phyloP scores from a whole-genome alignment of 306 rosid genomes.

The Coriaria nepalensis region DNA sequence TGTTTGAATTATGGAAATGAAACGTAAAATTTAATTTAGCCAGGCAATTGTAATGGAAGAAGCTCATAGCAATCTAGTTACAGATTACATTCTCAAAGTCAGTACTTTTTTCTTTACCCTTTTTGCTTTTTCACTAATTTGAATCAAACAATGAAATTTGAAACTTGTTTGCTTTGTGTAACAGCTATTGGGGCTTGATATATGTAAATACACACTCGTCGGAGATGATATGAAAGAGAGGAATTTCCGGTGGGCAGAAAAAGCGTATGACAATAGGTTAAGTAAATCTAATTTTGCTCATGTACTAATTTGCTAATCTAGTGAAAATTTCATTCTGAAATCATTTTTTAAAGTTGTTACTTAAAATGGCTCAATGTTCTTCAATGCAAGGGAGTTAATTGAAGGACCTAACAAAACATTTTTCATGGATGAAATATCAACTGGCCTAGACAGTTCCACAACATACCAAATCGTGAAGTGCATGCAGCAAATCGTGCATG shows the following conservation, averaged over 20 bases:
- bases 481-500: conserved; percentile 61
- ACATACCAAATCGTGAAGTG: conserved; percentile 78
- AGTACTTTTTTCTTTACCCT: conserved; percentile 11
- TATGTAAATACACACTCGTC: conserved; percentile 76
- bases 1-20: not conserved
- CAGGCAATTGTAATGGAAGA: conserved; percentile 83
- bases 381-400: conserved; percentile 55
- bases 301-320: not conserved
- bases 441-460: conserved; percentile 89
- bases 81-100: conserved; percentile 69
- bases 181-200: conserved; percentile 74
- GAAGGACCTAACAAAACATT: conserved; percentile 75
- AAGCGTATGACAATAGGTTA: conserved; percentile 83
- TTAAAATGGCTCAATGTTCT: no score
- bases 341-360: no score
- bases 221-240: conserved; percentile 75
- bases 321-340: no score
- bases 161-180: conserved; percentile 1
- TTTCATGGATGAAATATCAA: conserved; percentile 89
- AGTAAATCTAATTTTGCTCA: not conserved
- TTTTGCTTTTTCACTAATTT: not conserved
- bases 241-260: conserved; percentile 85
- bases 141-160: not conserved
- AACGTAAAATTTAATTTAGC: not conserved
- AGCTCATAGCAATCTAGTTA: conserved; percentile 50